Conservation (phyloP, 2,329 filamentous ascomycete species). For the Elsinoe batatas region DNA sequence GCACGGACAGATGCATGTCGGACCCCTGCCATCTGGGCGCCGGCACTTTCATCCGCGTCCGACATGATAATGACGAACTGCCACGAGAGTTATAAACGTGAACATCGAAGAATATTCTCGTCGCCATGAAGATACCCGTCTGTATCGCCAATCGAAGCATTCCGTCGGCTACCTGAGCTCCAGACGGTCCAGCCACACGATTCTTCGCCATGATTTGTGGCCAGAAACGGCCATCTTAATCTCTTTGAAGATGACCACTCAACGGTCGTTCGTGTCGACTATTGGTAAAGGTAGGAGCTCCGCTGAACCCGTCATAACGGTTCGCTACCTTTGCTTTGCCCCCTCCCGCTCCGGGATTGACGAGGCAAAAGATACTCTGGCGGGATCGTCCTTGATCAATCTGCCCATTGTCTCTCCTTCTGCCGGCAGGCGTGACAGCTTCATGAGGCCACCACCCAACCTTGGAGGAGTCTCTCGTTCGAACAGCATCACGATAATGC, state of each 20-base stretch:
- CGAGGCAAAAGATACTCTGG: conserved; percentile 6
- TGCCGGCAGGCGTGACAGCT: conserved; percentile 5
- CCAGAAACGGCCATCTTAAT: conserved; percentile 1
- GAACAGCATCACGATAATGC: conserved; percentile 11
- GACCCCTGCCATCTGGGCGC: background rate
- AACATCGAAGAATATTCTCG: conserved; percentile 12
- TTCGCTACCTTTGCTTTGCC: conserved; percentile 1
- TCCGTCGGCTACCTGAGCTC: background rate
- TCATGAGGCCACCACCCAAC: background rate
- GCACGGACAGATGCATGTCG: background rate
- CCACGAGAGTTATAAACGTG: conserved; percentile 4
- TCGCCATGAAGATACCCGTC: background rate
- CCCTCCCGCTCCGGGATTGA: background rate
- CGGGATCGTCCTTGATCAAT: background rate
- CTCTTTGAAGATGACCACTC: conserved; percentile 7
- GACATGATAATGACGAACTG: conserved; percentile 4
- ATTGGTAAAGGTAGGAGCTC: conserved; percentile 9
- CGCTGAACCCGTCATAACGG: background rate
- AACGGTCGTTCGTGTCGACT: conserved; percentile 11
- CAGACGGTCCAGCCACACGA: background rate
- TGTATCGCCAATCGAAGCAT: background rate
- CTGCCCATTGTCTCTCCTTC: background rate
- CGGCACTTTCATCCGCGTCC: background rate
- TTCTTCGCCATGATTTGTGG: background rate
- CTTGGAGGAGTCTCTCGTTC: background rate